A percentile compares a stretch with the other conserved stretches of the same genome.
Evolutionary conservation across 345 rosid species (phyloP).

Genomic region (Clausena lansium): DNA sequence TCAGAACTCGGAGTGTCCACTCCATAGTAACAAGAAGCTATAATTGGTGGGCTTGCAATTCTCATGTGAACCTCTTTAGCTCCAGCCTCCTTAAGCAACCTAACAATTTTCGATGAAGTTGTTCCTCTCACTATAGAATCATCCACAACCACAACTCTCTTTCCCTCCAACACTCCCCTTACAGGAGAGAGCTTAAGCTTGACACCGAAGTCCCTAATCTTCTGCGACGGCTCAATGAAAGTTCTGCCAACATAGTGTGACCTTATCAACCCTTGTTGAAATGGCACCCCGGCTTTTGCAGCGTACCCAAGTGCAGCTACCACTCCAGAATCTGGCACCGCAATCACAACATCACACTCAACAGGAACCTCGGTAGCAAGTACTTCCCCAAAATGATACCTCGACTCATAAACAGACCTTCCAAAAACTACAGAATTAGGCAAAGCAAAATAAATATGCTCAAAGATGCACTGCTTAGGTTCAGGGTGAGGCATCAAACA

Average conservation of each 20-base stretch:
- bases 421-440: conserved; percentile 90
- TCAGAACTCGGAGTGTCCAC: conserved; percentile 93
- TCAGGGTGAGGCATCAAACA: conserved; percentile 69
- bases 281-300: conserved; percentile 75
- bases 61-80: conserved; percentile 98
- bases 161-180: conserved; percentile 78
- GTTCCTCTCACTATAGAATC: conserved; percentile 96
- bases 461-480: conserved; percentile 89
- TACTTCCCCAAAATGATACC: conserved; percentile 70
- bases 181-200: conserved; percentile 94
- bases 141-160: conserved; percentile 90
- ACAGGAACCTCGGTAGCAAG: conserved; percentile 76
- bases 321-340: conserved; percentile 95
- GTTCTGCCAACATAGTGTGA: conserved; percentile 97
- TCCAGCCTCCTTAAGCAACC: conserved; percentile 82
- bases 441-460: conserved; percentile 83
- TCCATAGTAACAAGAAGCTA: conserved; percentile 89
- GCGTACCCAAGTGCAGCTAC: conserved; percentile 96
- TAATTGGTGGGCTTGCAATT: conserved; percentile 90
- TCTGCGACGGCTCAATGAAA: conserved; percentile 89
- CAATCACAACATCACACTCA: conserved; percentile 93
- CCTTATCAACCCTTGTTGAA: conserved; percentile 86
- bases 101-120: conserved; percentile 83
- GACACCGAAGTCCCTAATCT: conserved; percentile 93
- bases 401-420: conserved; percentile 79